A percentile compares a stretch with the other conserved stretches of the same genome.
Conservation (phyloP, 2,329 filamentous ascomycete species). For the Madurella fahalii region DNA sequence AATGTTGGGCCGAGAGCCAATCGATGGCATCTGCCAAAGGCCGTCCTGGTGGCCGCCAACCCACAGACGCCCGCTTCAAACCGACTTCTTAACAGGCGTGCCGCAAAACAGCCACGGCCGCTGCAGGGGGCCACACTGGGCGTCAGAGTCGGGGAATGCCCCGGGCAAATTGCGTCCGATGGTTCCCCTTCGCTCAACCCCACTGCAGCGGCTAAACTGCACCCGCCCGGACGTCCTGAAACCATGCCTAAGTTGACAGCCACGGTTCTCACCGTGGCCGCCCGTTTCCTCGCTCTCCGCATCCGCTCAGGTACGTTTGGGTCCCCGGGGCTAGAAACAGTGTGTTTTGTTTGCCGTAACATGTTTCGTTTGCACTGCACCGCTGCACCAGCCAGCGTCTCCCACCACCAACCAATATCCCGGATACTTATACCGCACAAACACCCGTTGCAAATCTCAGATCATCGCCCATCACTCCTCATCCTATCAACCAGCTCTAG, state of each 20-base stretch:
- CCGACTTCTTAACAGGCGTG: slow-evolving; percentile 1
- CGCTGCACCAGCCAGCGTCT: no score
- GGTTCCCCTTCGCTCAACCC: no score
- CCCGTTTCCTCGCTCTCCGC: no score
- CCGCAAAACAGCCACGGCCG: slow-evolving; percentile 10
- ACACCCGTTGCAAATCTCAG: not conserved
- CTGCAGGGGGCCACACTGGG: slow-evolving; percentile 14
- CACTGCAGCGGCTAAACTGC: slow-evolving; percentile 6
- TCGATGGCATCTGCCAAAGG: slow-evolving; percentile 6
- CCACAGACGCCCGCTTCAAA: not conserved
- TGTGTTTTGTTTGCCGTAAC: not conserved
- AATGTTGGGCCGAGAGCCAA: slow-evolving; percentile 4
- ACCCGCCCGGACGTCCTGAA: not conserved
- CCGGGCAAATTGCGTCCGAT: not conserved
- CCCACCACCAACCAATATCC: no score
- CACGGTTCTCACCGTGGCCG: not conserved
- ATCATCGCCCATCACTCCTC: not conserved
- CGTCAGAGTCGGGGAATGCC: not conserved
- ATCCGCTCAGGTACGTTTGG: no score
- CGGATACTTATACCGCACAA: not conserved
- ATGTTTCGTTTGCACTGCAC: no score
- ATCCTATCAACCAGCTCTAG: not conserved
- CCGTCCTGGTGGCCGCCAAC: slow-evolving; percentile 1
- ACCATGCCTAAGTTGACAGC: not conserved
- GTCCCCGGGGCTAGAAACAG: no score